phyloP scores from a whole-genome alignment of 148 eudicot species.

The Spergularia marina region DNA sequence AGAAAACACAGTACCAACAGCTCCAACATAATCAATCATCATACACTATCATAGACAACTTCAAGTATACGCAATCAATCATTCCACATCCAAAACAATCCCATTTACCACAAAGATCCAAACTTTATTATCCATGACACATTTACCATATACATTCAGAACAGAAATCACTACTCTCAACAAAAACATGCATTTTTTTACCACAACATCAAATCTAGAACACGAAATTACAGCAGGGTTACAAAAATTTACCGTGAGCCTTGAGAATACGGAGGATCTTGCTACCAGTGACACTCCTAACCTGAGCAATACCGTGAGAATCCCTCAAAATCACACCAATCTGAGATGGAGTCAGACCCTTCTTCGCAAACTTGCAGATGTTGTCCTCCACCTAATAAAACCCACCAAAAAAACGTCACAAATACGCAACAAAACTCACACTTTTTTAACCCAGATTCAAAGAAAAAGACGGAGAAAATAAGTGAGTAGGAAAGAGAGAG shows the following conservation, averaged over 20 bases:
- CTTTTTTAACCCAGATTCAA: too few species aligned
- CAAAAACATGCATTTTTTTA: too few species aligned
- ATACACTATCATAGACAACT: too few species aligned
- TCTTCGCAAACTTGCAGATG: conserved; percentile 38
- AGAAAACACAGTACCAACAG: too few species aligned
- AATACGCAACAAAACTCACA: background rate
- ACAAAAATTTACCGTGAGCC: conserved; percentile 30
- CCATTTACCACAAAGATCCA: too few species aligned
- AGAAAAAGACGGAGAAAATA: background rate
- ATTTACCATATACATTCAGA: too few species aligned
- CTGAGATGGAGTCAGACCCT: conserved; percentile 41
- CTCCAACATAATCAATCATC: too few species aligned
- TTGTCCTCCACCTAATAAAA: conserved; percentile 22
- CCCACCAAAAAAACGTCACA: background rate
- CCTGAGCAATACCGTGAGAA: conserved; percentile 49
- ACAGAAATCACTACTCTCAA: too few species aligned
- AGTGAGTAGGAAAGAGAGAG: background rate
- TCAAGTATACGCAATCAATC: too few species aligned
- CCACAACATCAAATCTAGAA: too few species aligned
- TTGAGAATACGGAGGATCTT: conserved; percentile 42
- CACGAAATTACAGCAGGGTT: background rate
- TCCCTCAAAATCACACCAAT: conserved; percentile 47
- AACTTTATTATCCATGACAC: too few species aligned
- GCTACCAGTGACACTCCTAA: conserved; percentile 37
- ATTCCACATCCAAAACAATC: too few species aligned